Evolutionary conservation across 2,329 filamentous ascomycete species (phyloP), one percentile per base, ranked within the genome.

Genomic region (Exophiala sp.): DNA sequence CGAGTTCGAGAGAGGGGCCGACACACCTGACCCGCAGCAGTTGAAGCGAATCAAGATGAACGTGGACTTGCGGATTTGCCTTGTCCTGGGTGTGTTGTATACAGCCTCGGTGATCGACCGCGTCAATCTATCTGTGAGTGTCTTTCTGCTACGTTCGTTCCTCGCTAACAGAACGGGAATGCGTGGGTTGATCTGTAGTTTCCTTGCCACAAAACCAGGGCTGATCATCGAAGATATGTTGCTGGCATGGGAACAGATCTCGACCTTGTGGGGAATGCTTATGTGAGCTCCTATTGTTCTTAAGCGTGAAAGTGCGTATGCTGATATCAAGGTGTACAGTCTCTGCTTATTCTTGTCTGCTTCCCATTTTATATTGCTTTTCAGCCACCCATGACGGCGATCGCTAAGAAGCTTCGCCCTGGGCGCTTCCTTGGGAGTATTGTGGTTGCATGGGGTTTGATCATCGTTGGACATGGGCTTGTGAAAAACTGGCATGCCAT

Each of bases 281-380:
- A 53, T 40, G 50, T 53, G 44, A 47, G 50, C 32, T 16, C 12
- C 20, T n/a, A 24, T 10, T 10, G 45, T 9, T 12, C 32, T 12
- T 16, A 9, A 14, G 33, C 9, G 8, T n/a, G 24, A 32, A 46
- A 10, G 12, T 18, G 4, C 24, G 24, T 29, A 33, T 39, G 16
- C 41, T n/a, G 29, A 33, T 14, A 52, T 2, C n/a, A 11, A 14
- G 6, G n/a, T 10, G 21, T 5, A 38, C 16, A 53, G 50, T 38
- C 43, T 18, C 21, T 53, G 3, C 35, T 64, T 10, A 49, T 72
- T 9, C 65, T 75, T 2, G 69, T 75, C 50, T 75, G 75, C 65
- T 75, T 75, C 58, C 70, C 66, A 40, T 71, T 72, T 16, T 75
- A 75, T 53, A 66, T 73, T 24, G 53, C 72, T 36, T 74, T 73